These are phyloP conservation scores for Agastache rugosa DNA, from an alignment of 257 asterid genomes.

Conservation along the genomic window DNA sequence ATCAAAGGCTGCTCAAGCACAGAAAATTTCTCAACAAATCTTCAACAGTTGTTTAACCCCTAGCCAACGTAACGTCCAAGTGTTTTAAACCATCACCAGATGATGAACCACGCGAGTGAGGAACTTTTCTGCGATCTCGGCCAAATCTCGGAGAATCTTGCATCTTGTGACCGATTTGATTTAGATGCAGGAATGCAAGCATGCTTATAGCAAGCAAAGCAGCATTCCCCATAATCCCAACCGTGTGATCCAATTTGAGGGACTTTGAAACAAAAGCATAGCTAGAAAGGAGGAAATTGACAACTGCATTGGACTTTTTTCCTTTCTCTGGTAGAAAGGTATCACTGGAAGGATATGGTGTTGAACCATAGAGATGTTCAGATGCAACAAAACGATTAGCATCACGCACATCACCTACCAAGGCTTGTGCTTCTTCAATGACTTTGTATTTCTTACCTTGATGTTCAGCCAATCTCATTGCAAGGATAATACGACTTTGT, in stretches of 20 bases:
- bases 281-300: conserved; percentile 59
- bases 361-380: conserved; percentile 57
- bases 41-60: conserved; percentile 57
- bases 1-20: conserved; percentile 28
- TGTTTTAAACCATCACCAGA: conserved; percentile 41
- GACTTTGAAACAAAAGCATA: conserved; percentile 58
- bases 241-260: conserved; percentile 69
- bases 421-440: conserved; percentile 90
- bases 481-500: conserved; percentile 87
- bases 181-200: conserved; percentile 78
- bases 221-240: conserved; percentile 87
- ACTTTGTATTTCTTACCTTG: conserved; percentile 89
- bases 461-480: conserved; percentile 96
- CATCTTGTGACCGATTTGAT: conserved; percentile 54
- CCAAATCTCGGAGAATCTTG: conserved; percentile 47
- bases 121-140: conserved; percentile 51
- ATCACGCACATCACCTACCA: conserved; percentile 79
- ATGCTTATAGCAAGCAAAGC: conserved; percentile 90
- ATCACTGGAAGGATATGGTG: conserved; percentile 44
- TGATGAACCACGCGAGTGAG: conserved; percentile 44
- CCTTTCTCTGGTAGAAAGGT: conserved; percentile 41
- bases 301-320: conserved; percentile 51
- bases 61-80: conserved; percentile 78
- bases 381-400: conserved; percentile 65
- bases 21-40: not conserved